These are phyloP conservation scores for Saturnispora sekii DNA, from an alignment of 805 yeast species.

Conservation along the genomic window DNA sequence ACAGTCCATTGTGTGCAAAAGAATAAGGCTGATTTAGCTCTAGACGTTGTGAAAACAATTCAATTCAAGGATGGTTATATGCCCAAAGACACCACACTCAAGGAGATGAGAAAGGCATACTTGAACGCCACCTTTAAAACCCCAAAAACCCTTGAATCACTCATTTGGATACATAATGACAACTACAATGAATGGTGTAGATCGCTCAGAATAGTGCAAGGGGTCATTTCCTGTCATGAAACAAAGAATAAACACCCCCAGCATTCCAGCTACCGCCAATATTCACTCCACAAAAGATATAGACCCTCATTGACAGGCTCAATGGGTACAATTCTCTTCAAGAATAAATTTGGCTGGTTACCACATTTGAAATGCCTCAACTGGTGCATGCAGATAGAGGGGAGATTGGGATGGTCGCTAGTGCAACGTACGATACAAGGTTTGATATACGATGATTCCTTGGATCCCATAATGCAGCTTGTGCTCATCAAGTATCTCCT, in stretches of 20 bases:
- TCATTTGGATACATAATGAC: constrained; percentile 14
- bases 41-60: constrained; percentile 1
- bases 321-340: constrained; percentile 4
- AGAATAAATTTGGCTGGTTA: not conserved
- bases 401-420: constrained; percentile 1
- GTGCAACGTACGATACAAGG: constrained; percentile 1
- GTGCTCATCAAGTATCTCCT: constrained; percentile 9
- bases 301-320: constrained; percentile 10
- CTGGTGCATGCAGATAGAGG: not conserved
- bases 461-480: constrained; percentile 2
- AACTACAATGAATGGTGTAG: constrained; percentile 6
- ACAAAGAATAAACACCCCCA: not conserved
- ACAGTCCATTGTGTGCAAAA: not conserved
- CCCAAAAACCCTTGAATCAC: constrained; percentile 17
- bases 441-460: not conserved
- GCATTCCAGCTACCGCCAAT: not conserved
- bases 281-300: constrained; percentile 8
- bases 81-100: constrained; percentile 10
- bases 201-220: constrained; percentile 6
- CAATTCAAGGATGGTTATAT: constrained; percentile 13
- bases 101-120: constrained; percentile 12
- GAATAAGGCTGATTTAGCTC: not conserved
- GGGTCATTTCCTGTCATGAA: not conserved
- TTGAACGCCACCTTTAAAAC: constrained; percentile 9
- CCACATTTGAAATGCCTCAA: not conserved